These are phyloP conservation scores for Rhizoclosmatium sp. DNA, from an alignment of 192 early-diverging fungal species.

Conservation along the genomic window DNA sequence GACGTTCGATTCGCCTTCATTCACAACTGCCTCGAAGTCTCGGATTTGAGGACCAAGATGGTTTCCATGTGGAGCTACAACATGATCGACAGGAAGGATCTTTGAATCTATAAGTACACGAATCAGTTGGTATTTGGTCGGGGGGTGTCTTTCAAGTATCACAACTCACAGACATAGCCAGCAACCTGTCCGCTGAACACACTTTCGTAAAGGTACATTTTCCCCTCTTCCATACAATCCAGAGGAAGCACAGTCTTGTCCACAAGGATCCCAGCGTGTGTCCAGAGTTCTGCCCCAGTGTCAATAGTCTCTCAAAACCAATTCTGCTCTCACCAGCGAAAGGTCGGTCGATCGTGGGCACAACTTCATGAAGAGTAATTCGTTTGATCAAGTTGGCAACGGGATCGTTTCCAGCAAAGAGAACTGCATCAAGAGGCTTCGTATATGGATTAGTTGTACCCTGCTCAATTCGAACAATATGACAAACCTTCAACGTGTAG, in stretches of 20 bases:
- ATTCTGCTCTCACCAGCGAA: not conserved
- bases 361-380: slow-evolving; percentile 32
- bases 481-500: not conserved
- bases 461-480: not conserved
- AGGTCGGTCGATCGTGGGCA: not conserved
- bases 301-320: slow-evolving; percentile 21
- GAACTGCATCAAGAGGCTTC: slow-evolving; percentile 8
- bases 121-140: not conserved
- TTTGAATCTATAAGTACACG: not conserved
- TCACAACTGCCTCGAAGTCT: slow-evolving; percentile 36
- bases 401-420: slow-evolving; percentile 43
- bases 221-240: slow-evolving; percentile 38
- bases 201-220: slow-evolving; percentile 33
- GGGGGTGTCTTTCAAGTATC: not conserved
- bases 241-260: slow-evolving; percentile 41
- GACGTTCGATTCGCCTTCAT: slow-evolving; percentile 36
- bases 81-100: slow-evolving; percentile 10
- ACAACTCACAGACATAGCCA: slow-evolving; percentile 23
- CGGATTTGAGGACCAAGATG: slow-evolving; percentile 40
- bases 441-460: not conserved
- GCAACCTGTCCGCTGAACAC: not conserved
- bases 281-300: not conserved
- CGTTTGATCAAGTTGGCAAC: slow-evolving; percentile 39
- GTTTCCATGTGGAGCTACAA: slow-evolving; percentile 9
- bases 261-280: slow-evolving; percentile 37